These are phyloP conservation scores for Gossypium anomalum DNA, from an alignment of 345 rosid species.

Conservation along the genomic window DNA sequence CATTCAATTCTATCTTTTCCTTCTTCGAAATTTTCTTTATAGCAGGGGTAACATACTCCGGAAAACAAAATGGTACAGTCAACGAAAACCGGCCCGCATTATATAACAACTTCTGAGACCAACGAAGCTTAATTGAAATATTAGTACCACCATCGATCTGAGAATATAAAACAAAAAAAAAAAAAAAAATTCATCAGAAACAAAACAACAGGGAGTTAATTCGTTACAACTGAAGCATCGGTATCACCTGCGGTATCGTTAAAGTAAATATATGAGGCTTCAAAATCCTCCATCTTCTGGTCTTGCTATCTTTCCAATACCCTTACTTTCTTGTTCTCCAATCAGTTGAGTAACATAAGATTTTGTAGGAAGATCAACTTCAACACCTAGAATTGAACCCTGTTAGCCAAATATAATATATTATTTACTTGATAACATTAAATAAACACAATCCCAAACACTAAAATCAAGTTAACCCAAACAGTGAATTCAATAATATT, in stretches of 20 bases:
- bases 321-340: neutral
- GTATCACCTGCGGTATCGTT: neutral
- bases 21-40: conserved; percentile 70
- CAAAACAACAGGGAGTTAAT: neutral
- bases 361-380: neutral
- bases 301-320: neutral
- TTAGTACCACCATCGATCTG: conserved; percentile 91
- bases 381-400: conserved; percentile 4
- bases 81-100: conserved; percentile 54
- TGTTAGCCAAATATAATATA: neutral
- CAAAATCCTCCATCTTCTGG: neutral
- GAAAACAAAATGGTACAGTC: conserved; percentile 71
- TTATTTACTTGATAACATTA: neutral
- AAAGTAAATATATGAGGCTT: neutral
- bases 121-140: conserved; percentile 58
- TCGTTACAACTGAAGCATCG: neutral
- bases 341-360: neutral
- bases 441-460: neutral
- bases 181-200: neutral
- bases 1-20: conserved; percentile 70
- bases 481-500: neutral
- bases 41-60: conserved; percentile 77
- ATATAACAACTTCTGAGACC: conserved; percentile 72
- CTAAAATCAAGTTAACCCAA: neutral
- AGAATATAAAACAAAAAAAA: conserved; percentile 7